Conservation (phyloP, 2,329 filamentous ascomycete genomes). For the Thelonectria blattea region DNA sequence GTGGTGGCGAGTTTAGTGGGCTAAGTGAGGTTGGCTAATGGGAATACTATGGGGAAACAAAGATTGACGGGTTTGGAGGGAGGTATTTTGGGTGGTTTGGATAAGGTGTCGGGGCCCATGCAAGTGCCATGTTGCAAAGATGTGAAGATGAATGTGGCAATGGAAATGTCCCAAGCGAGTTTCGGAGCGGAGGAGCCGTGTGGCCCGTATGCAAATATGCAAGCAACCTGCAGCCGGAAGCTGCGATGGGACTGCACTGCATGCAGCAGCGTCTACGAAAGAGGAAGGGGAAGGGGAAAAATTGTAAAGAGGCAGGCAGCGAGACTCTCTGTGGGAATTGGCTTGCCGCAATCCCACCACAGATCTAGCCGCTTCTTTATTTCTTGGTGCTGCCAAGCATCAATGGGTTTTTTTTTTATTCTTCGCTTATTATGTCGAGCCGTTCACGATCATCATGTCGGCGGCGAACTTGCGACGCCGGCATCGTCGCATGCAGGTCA, state of each 20-base stretch:
- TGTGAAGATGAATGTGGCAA: constrained; percentile 20
- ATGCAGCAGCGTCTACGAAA: no score
- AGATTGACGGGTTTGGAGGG: constrained; percentile 2
- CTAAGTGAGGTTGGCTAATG: constrained; percentile 10
- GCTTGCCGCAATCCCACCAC: neutral
- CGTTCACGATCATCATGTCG: neutral
- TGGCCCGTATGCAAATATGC: neutral
- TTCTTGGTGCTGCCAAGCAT: neutral
- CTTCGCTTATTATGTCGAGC: no score
- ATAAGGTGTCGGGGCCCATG: neutral
- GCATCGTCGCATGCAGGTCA: neutral
- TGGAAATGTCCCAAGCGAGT: constrained; percentile 15
- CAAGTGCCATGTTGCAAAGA: constrained; percentile 6
- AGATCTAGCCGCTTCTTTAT: neutral
- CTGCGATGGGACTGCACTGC: neutral
- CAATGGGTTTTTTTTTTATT: no score
- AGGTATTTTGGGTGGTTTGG: constrained; percentile 2
- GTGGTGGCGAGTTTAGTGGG: constrained; percentile 1
- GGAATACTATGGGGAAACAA: constrained; percentile 6
- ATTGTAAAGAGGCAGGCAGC: neutral
- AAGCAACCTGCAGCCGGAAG: constrained; percentile 3
- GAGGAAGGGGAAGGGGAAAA: neutral
- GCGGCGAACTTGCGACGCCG: constrained; percentile 1
- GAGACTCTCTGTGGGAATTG: neutral
- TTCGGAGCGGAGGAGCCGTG: constrained; percentile 17